phyloP scores from a whole-genome alignment of 495 filamentous ascomycete species.

The Penicillium fimorum region DNA sequence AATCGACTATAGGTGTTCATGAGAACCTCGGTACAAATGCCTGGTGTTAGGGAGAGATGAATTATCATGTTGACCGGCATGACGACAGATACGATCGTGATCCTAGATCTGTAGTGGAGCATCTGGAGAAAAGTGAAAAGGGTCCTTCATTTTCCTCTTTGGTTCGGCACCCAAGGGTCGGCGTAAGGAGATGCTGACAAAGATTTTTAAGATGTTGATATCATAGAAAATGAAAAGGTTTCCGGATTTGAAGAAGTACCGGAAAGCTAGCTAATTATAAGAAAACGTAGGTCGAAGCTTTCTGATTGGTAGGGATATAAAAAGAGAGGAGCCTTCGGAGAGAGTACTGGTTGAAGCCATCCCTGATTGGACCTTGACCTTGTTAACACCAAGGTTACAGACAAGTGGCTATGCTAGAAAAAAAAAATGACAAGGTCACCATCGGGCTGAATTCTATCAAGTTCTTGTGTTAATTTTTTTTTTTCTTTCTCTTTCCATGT shows the following conservation, averaged over 20 bases:
- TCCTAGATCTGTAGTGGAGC: slow-evolving; percentile 5
- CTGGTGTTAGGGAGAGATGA: slow-evolving; percentile 6
- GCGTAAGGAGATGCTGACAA: slow-evolving; percentile 2
- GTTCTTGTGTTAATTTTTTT: no score
- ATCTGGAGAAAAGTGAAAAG: slow-evolving; percentile 6
- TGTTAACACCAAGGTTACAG: slow-evolving; percentile 5
- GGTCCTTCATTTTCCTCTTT: background rate
- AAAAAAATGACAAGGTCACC: slow-evolving; percentile 1
- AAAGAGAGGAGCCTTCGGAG: slow-evolving; percentile 7
- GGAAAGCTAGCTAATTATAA: slow-evolving; percentile 2
- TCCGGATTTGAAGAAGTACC: background rate
- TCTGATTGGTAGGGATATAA: slow-evolving; percentile 6
- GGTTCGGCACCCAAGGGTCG: slow-evolving; percentile 9
- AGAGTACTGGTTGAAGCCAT: slow-evolving; percentile 2
- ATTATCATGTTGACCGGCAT: slow-evolving; percentile 11
- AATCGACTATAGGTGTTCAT: no score
- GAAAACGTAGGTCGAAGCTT: background rate
- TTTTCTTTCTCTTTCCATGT: background rate
- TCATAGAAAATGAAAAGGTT: background rate
- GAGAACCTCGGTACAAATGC: background rate
- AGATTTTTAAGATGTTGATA: no score
- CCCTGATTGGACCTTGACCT: slow-evolving; percentile 7
- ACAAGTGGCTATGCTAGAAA: background rate
- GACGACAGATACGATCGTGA: slow-evolving; percentile 7
- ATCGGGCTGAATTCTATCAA: background rate